Conservation (phyloP, 441 rosid genomes). For the Metrosideros polymorpha region DNA sequence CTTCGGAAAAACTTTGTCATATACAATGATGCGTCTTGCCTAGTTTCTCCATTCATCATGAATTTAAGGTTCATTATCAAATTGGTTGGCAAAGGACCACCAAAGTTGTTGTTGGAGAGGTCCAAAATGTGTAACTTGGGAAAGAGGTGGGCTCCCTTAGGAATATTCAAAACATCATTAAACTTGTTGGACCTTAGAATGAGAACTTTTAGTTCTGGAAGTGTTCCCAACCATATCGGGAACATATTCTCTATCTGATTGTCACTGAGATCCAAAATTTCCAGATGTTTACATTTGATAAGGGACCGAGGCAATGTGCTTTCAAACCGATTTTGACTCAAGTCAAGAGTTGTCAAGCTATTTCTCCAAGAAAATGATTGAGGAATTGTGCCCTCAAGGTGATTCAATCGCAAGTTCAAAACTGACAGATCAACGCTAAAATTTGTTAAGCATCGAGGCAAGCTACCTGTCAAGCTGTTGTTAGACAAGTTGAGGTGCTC, state of each 20-base stretch:
- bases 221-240: background rate
- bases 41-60: background rate
- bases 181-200: background rate
- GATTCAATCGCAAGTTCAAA: background rate
- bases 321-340: background rate
- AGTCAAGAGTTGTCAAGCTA: background rate
- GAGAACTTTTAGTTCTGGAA: background rate
- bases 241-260: background rate
- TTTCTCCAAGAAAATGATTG: background rate
- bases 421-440: fast-evolving
- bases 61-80: background rate
- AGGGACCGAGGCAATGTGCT: background rate
- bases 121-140: background rate
- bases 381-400: background rate
- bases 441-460: background rate
- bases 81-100: background rate
- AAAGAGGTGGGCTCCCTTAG: background rate
- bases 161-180: background rate
- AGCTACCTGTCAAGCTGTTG: background rate
- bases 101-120: background rate
- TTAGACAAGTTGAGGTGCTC: background rate
- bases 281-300: background rate
- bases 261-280: background rate
- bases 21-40: background rate
- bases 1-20: background rate